Evolutionary conservation across 2,329 filamentous ascomycete genomes (phyloP).

Genomic region (Albophoma yamanashiensis): DNA sequence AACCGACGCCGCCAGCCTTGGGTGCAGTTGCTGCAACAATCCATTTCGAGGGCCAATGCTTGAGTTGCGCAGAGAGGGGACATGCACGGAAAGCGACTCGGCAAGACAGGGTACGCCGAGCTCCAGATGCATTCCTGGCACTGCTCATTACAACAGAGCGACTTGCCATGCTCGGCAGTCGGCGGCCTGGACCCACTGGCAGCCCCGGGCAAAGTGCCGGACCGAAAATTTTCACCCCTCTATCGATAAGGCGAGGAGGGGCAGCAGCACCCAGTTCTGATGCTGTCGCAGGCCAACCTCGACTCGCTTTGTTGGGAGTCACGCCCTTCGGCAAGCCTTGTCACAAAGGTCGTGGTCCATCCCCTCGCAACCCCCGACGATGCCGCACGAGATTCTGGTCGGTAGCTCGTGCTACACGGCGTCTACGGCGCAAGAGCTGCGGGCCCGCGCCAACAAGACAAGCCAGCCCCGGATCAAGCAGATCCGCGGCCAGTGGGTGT

Average conservation of each 20-base stretch:
- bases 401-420: slow-evolving; percentile 39
- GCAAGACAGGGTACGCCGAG: too few species aligned
- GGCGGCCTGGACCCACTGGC: not conserved
- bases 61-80: too few species aligned
- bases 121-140: too few species aligned
- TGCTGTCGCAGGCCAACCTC: not conserved
- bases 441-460: slow-evolving; percentile 31
- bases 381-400: slow-evolving; percentile 25
- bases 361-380: slow-evolving; percentile 9
- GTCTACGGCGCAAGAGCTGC: slow-evolving; percentile 32
- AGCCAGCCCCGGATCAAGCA: slow-evolving; percentile 32
- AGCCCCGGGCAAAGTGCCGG: slow-evolving; percentile 4
- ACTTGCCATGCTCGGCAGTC: too few species aligned
- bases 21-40: too few species aligned
- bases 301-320: not conserved
- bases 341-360: not conserved
- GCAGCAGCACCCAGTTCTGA: slow-evolving; percentile 1
- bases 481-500: slow-evolving; percentile 47
- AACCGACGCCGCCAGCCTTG: too few species aligned
- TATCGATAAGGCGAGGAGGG: slow-evolving; percentile 9
- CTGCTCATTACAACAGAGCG: too few species aligned
- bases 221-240: slow-evolving; percentile 11
- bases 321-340: not conserved
- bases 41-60: too few species aligned
- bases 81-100: too few species aligned